A percentile compares a stretch with the other conserved stretches of the same genome.
phyloP scores from a whole-genome alignment of 768 basidiomycete genomes.

The Panaeolus papilionaceus region DNA sequence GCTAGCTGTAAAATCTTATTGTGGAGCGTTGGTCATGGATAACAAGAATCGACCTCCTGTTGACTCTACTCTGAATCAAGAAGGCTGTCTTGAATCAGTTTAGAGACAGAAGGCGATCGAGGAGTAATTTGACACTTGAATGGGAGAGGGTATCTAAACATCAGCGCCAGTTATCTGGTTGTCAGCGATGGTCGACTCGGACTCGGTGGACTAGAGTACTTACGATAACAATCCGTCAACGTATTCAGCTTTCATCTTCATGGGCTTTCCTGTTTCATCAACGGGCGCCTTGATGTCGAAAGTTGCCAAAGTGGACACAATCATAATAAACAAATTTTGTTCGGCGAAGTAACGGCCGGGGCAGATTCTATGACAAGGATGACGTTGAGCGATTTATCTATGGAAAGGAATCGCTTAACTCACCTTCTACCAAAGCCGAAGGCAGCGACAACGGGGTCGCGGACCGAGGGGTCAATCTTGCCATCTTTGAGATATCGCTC shows the following conservation, averaged over 20 bases:
- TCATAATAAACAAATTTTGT: slow-evolving; percentile 37
- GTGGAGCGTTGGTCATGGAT: no score
- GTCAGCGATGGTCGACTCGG: not conserved
- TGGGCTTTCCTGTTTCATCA: slow-evolving; percentile 36
- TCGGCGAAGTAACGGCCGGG: slow-evolving; percentile 37
- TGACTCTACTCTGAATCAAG: not conserved
- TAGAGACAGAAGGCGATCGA: slow-evolving; percentile 17
- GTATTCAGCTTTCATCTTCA: slow-evolving; percentile 21
- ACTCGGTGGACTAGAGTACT: not conserved
- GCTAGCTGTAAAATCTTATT: no score
- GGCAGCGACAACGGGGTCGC: slow-evolving; percentile 22
- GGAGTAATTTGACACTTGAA: slow-evolving; percentile 37
- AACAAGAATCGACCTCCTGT: no score
- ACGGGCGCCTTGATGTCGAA: slow-evolving; percentile 41
- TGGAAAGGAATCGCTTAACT: not conserved
- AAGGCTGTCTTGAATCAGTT: not conserved
- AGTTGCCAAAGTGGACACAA: slow-evolving; percentile 38
- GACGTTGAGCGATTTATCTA: not conserved
- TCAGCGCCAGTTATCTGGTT: not conserved
- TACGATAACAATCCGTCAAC: slow-evolving; percentile 15
- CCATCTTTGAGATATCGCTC: slow-evolving; percentile 30
- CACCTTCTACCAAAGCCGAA: slow-evolving; percentile 22
- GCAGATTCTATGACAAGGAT: slow-evolving; percentile 25
- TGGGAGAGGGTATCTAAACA: slow-evolving; percentile 31
- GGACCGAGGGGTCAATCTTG: slow-evolving; percentile 18